A percentile compares a stretch with the other conserved stretches of the same genome.
phyloP scores from a whole-genome alignment of 148 eudicot genomes.

The Dysphania ambrosioides region DNA sequence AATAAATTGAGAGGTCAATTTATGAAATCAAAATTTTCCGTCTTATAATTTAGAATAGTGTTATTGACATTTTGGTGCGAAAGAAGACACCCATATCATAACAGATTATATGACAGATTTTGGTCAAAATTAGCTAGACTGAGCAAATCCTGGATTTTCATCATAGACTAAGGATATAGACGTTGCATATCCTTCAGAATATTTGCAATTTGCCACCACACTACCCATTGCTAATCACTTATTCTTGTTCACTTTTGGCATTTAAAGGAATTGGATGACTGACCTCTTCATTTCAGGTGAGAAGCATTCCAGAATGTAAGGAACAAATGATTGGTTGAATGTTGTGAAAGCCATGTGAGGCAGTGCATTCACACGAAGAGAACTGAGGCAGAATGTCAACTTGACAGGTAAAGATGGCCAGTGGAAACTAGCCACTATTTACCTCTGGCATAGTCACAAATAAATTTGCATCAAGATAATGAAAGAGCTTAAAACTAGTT shows the following conservation, averaged over 20 bases:
- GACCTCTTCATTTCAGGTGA: background rate
- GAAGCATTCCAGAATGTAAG: background rate
- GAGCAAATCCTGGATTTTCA: background rate
- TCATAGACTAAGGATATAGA: too few species aligned
- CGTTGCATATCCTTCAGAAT: too few species aligned
- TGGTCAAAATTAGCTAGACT: too few species aligned
- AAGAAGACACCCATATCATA: background rate
- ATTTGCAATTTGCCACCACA: too few species aligned
- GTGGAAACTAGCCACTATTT: background rate
- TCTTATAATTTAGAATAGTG: background rate
- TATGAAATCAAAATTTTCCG: too few species aligned
- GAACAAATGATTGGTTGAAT: too few species aligned
- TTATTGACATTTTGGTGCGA: background rate
- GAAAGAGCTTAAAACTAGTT: background rate
- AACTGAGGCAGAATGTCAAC: conserved; percentile 3
- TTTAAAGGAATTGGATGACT: conserved; percentile 2
- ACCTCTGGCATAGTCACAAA: background rate
- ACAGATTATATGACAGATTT: background rate
- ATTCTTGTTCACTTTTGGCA: too few species aligned
- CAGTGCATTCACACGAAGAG: too few species aligned
- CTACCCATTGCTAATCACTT: too few species aligned
- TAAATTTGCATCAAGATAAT: background rate
- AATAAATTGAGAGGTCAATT: background rate
- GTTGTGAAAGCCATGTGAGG: too few species aligned
- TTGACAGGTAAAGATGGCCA: background rate